phyloP scores from a whole-genome alignment of 768 basidiomycete genomes.

The Podaxis mareebaensis region DNA sequence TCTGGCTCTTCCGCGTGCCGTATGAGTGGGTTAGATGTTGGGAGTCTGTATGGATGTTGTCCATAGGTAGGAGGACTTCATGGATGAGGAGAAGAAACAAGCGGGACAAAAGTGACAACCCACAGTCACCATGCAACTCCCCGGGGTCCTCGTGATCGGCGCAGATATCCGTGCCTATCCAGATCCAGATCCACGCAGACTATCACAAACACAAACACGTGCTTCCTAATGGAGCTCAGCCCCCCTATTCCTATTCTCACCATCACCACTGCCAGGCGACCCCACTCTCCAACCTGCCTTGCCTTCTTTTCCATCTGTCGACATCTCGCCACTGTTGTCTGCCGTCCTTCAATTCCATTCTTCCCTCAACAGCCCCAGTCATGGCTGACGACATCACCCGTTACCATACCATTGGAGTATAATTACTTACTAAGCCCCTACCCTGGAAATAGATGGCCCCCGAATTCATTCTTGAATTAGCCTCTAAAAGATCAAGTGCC shows the following conservation, averaged over 20 bases:
- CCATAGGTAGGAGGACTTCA: conserved; percentile 24
- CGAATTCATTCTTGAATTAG: conserved; percentile 4
- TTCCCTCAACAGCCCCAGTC: background rate
- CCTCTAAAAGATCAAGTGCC: background rate
- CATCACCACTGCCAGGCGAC: background rate
- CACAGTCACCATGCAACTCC: conserved; percentile 16
- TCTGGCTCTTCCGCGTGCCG: conserved; percentile 56
- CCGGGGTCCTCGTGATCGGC: conserved; percentile 27
- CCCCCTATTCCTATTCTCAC: conserved; percentile 2
- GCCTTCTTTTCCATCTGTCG: background rate
- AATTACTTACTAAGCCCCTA: background rate
- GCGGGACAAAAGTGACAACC: conserved; percentile 26
- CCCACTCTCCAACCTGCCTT: background rate
- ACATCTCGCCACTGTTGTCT: background rate
- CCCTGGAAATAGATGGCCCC: background rate
- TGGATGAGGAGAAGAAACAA: conserved; percentile 28
- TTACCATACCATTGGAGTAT: background rate
- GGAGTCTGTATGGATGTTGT: conserved; percentile 18
- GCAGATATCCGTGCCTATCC: conserved; percentile 28
- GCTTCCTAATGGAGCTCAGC: conserved; percentile 4
- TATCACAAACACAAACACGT: conserved; percentile 16
- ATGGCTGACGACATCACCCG: background rate
- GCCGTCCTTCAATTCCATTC: background rate
- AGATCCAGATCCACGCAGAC: conserved; percentile 16
- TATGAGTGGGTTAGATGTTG: conserved; percentile 39